Percentiles rank a stretch among this genome's conserved stretches.
These are phyloP conservation scores for Sanguinoderma infundibulare DNA, from an alignment of 1,284 basidiomycete genomes.

Conservation along the genomic window DNA sequence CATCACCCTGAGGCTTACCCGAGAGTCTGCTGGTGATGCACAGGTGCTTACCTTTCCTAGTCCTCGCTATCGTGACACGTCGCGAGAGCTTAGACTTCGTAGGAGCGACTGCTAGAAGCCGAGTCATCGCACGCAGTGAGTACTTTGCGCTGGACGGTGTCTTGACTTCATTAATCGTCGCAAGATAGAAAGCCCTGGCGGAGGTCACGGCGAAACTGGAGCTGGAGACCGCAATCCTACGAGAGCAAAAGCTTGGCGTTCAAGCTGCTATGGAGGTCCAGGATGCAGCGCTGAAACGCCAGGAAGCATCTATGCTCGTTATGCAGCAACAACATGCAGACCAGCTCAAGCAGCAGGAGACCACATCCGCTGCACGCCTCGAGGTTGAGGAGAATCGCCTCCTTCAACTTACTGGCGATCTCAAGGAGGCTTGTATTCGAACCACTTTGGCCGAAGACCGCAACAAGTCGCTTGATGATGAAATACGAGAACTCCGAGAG, in stretches of 20 bases:
- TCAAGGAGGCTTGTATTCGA: constrained; percentile 22
- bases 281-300: constrained; percentile 21
- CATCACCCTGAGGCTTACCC: constrained; percentile 52
- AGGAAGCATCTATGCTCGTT: constrained; percentile 15
- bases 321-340: constrained; percentile 27
- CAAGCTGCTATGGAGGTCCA: constrained; percentile 25
- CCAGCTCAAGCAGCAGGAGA: constrained; percentile 22
- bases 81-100: neutral
- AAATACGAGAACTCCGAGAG: constrained; percentile 24
- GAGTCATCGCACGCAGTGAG: constrained; percentile 36
- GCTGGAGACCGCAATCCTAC: constrained; percentile 31
- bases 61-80: too few relatives aligned
- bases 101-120: constrained; percentile 39
- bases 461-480: constrained; percentile 19
- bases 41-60: constrained; percentile 46
- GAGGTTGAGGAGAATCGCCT: constrained; percentile 24
- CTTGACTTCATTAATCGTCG: neutral
- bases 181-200: constrained; percentile 29
- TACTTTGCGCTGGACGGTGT: neutral
- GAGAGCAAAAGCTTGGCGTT: constrained; percentile 31
- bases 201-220: constrained; percentile 25
- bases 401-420: constrained; percentile 22
- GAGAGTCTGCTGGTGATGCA: constrained; percentile 56
- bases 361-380: constrained; percentile 12
- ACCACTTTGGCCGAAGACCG: constrained; percentile 16